These are phyloP conservation scores for Persicaria tinctoria DNA, from an alignment of 148 eudicot species.

Conservation along the genomic window DNA sequence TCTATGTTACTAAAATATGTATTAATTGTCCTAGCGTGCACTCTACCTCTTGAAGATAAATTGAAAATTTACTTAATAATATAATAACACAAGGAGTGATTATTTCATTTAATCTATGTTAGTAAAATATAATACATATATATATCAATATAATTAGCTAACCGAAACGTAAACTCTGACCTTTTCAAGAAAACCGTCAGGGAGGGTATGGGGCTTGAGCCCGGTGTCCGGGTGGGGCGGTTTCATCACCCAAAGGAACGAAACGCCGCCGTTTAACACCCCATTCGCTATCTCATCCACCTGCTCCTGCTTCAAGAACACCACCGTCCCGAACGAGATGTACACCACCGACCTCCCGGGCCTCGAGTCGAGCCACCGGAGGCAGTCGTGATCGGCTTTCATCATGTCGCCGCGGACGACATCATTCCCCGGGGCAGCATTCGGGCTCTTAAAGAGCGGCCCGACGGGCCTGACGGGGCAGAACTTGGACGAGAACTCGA, in stretches of 20 bases:
- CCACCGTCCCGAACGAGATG: constrained; percentile 70
- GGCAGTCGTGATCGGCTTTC: constrained; percentile 37
- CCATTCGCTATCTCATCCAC: constrained; percentile 64
- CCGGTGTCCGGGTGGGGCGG: constrained; percentile 36
- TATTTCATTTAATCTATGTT: too few relatives aligned
- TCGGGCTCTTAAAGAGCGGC: constrained; percentile 43
- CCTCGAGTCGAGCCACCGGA: constrained; percentile 53
- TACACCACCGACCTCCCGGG: constrained; percentile 49
- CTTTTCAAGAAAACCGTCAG: constrained; percentile 11
- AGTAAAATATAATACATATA: too few relatives aligned
- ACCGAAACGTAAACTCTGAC: neutral
- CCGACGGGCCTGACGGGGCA: constrained; percentile 59
- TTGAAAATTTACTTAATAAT: too few relatives aligned
- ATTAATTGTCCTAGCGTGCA: too few relatives aligned
- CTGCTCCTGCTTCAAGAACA: constrained; percentile 52
- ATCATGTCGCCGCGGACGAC: constrained; percentile 38
- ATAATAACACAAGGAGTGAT: too few relatives aligned
- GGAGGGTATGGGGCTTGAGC: constrained; percentile 25
- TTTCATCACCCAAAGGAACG: constrained; percentile 73
- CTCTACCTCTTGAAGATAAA: too few relatives aligned
- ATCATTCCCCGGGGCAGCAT: neutral
- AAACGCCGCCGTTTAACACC: constrained; percentile 31
- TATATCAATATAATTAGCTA: neutral
- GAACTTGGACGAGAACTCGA: constrained; percentile 34
- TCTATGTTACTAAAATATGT: too few relatives aligned